These are phyloP conservation scores for Ogataea populi-albae DNA, from an alignment of 805 yeast genomes.

Conservation along the genomic window DNA sequence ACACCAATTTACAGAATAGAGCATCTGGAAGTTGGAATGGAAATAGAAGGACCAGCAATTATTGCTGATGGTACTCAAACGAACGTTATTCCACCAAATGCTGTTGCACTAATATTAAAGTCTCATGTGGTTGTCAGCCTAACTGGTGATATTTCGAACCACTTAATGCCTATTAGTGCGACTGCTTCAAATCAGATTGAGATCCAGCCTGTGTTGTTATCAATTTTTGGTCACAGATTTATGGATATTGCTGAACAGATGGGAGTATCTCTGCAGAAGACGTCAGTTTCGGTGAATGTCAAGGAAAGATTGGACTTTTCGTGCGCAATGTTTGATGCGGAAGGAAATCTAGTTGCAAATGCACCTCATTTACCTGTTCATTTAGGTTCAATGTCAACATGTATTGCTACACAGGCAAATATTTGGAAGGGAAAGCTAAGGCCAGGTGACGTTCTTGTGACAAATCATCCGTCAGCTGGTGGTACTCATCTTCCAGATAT, in stretches of 20 bases:
- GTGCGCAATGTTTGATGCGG: constrained; percentile 75
- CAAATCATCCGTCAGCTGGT: constrained; percentile 81
- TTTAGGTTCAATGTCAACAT: constrained; percentile 81
- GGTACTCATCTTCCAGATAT: constrained; percentile 89
- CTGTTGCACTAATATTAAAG: constrained; percentile 52
- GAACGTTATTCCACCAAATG: constrained; percentile 63
- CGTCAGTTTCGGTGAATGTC: constrained; percentile 78
- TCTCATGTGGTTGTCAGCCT: constrained; percentile 54
- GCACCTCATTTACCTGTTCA: constrained; percentile 90
- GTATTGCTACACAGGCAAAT: constrained; percentile 64
- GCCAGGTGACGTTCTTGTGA: constrained; percentile 72
- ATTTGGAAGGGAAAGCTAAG: constrained; percentile 63
- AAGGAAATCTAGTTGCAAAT: constrained; percentile 77
- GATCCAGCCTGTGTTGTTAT: constrained; percentile 67
- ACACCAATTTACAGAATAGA: constrained; percentile 58
- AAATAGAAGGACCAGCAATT: constrained; percentile 68
- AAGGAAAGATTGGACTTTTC: constrained; percentile 82
- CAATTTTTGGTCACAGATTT: constrained; percentile 78
- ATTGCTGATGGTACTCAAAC: constrained; percentile 82
- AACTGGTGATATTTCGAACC: constrained; percentile 8
- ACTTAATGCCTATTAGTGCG: constrained; percentile 13
- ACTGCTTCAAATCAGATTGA: constrained; percentile 16
- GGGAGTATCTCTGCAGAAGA: constrained; percentile 77
- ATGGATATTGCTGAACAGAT: constrained; percentile 91
- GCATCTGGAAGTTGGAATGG: constrained; percentile 51